phyloP scores from a whole-genome alignment of 495 filamentous ascomycete species.

The Xylaria castorea region DNA sequence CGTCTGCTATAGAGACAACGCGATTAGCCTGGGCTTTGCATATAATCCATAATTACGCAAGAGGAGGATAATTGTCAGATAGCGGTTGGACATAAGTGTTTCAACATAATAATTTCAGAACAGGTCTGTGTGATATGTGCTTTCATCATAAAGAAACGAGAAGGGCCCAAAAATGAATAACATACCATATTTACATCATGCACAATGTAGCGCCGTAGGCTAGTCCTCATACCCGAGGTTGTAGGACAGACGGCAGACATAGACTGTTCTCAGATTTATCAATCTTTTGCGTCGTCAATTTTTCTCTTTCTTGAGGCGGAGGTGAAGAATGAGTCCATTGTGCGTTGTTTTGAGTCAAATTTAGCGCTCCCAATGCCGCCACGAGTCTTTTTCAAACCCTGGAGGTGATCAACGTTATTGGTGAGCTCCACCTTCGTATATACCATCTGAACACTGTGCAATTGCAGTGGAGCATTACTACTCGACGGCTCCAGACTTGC shows the following conservation, averaged over 20 bases:
- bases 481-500: slow-evolving; percentile 28
- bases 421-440: slow-evolving; percentile 31
- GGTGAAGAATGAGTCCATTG: slow-evolving; percentile 75
- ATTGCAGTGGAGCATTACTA: background rate
- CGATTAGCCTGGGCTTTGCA: slow-evolving; percentile 6
- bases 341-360: slow-evolving; percentile 74
- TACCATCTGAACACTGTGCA: background rate
- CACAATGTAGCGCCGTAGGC: background rate
- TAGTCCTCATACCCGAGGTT: background rate
- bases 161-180: slow-evolving; percentile 26
- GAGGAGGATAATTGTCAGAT: slow-evolving; percentile 62
- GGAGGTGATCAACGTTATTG: slow-evolving; percentile 70
- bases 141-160: slow-evolving; percentile 63
- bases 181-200: slow-evolving; percentile 36
- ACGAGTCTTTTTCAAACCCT: slow-evolving; percentile 73
- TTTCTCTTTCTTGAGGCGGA: slow-evolving; percentile 58
- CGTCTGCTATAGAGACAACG: background rate
- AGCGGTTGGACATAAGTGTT: slow-evolving; percentile 76
- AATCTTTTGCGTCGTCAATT: slow-evolving; percentile 31
- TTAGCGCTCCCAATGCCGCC: slow-evolving; percentile 78
- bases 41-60: slow-evolving; percentile 6
- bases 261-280: background rate
- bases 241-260: background rate
- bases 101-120: slow-evolving; percentile 71
- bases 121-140: slow-evolving; percentile 79